phyloP scores from a whole-genome alignment of 1,284 basidiomycete genomes.

The Hypsizygus ulmarius region DNA sequence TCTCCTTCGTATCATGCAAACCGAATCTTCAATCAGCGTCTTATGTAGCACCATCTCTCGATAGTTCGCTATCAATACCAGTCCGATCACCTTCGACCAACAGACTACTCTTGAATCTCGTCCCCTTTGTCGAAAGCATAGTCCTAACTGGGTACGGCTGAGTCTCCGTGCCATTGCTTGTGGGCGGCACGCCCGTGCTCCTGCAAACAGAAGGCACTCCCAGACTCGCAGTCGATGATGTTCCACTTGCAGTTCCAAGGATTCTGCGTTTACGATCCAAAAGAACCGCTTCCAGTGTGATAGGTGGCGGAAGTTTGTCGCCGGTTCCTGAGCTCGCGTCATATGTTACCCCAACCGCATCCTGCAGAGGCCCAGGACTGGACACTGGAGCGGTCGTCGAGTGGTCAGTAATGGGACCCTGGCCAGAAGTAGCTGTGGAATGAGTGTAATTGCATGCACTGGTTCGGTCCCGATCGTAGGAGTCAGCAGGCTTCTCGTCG shows the following conservation, averaged over 20 bases:
- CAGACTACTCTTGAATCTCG: constrained; percentile 70
- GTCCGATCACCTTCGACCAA: constrained; percentile 40
- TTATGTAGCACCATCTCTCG: too few relatives aligned
- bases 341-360: too few relatives aligned
- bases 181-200: not conserved
- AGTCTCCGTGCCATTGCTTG: constrained; percentile 3
- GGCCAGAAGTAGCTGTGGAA: too few relatives aligned
- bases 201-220: constrained; percentile 11
- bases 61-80: constrained; percentile 37
- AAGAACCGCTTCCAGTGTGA: constrained; percentile 56
- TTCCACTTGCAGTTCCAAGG: constrained; percentile 17
- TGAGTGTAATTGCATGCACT: not conserved
- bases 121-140: constrained; percentile 38
- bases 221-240: constrained; percentile 17
- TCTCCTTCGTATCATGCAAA: too few relatives aligned
- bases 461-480: not conserved
- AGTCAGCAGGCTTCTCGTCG: constrained; percentile 5
- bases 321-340: too few relatives aligned
- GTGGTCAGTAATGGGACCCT: too few relatives aligned
- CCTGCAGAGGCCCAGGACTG: too few relatives aligned
- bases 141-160: constrained; percentile 4
- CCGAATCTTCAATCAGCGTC: too few relatives aligned
- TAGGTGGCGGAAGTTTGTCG: not conserved
- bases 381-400: too few relatives aligned
- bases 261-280: constrained; percentile 51